phyloP scores from a whole-genome alignment of 1,139 yeast genomes.

The Pichia sp. region DNA sequence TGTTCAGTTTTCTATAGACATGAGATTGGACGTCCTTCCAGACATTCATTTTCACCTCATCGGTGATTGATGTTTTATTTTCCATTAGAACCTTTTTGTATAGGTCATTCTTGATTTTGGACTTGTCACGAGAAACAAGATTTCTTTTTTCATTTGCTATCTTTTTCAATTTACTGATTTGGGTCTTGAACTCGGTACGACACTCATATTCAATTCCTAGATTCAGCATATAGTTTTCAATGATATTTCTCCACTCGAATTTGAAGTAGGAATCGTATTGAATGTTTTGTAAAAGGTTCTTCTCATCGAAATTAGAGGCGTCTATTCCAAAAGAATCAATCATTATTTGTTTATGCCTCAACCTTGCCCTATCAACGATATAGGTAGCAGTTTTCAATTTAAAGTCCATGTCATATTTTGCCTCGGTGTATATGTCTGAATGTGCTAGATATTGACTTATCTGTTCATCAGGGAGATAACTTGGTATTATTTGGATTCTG shows the following conservation, averaged over 20 bases:
- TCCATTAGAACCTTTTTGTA: slow-evolving; percentile 22
- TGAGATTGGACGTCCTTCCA: slow-evolving; percentile 57
- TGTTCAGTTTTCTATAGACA: slow-evolving; percentile 41
- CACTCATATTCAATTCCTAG: slow-evolving; percentile 67
- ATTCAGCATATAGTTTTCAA: slow-evolving; percentile 56
- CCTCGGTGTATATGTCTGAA: slow-evolving; percentile 55
- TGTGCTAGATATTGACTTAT: slow-evolving; percentile 41
- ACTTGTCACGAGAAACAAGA: slow-evolving; percentile 1
- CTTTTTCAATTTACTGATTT: slow-evolving; percentile 24
- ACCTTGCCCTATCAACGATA: slow-evolving; percentile 51
- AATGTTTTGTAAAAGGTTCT: slow-evolving; percentile 12
- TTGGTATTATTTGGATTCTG: slow-evolving; percentile 41
- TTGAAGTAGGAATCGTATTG: slow-evolving; percentile 23
- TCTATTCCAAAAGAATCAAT: slow-evolving; percentile 22
- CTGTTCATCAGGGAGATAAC: slow-evolving; percentile 40
- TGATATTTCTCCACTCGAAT: slow-evolving; percentile 58
- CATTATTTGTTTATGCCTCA: slow-evolving; percentile 34
- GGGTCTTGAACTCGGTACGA: slow-evolving; percentile 47
- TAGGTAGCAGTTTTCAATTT: slow-evolving; percentile 50
- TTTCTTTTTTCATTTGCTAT: slow-evolving; percentile 10
- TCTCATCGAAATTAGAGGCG: slow-evolving; percentile 14
- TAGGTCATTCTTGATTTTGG: slow-evolving; percentile 7
- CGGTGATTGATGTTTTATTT: slow-evolving; percentile 31
- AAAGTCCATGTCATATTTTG: slow-evolving; percentile 44
- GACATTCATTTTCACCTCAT: slow-evolving; percentile 46